Conservation (phyloP, 2,329 filamentous ascomycete genomes). For the Eutypa lata region DNA sequence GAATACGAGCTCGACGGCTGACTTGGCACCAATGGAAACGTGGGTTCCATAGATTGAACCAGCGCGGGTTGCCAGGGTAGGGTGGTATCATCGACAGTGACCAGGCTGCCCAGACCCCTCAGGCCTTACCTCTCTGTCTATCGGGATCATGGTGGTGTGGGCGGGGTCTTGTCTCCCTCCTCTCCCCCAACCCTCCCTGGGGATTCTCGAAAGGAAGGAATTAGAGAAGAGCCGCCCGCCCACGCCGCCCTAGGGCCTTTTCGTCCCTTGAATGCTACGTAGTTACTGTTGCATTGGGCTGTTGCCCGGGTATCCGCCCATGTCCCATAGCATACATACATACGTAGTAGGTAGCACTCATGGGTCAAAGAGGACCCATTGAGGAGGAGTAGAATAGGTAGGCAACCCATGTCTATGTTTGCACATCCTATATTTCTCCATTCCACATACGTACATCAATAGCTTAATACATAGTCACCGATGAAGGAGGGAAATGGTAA, state of each 20-base stretch:
- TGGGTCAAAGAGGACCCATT: too few species aligned
- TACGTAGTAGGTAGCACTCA: too few species aligned
- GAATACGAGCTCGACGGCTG: not conserved
- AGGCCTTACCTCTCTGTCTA: too few species aligned
- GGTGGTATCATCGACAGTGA: not conserved
- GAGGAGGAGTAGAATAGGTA: too few species aligned
- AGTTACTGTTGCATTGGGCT: not conserved
- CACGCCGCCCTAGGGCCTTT: not conserved
- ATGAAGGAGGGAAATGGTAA: too few species aligned
- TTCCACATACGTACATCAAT: too few species aligned
- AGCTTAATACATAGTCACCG: too few species aligned
- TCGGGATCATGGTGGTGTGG: too few species aligned
- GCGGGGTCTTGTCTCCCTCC: too few species aligned
- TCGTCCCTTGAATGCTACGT: not conserved
- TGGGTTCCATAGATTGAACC: not conserved
- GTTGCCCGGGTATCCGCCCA: not conserved
- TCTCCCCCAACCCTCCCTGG: not conserved
- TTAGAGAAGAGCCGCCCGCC: not conserved
- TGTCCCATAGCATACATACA: too few species aligned
- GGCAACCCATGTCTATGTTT: too few species aligned
- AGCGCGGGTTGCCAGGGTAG: not conserved
- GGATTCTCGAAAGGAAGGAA: not conserved
- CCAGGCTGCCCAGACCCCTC: not conserved
- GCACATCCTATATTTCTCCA: too few species aligned
- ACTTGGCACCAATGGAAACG: not conserved